Base-by-base conservation (phyloP, 2,329 filamentous ascomycete species). In the Aspergillus piperis region DNA sequence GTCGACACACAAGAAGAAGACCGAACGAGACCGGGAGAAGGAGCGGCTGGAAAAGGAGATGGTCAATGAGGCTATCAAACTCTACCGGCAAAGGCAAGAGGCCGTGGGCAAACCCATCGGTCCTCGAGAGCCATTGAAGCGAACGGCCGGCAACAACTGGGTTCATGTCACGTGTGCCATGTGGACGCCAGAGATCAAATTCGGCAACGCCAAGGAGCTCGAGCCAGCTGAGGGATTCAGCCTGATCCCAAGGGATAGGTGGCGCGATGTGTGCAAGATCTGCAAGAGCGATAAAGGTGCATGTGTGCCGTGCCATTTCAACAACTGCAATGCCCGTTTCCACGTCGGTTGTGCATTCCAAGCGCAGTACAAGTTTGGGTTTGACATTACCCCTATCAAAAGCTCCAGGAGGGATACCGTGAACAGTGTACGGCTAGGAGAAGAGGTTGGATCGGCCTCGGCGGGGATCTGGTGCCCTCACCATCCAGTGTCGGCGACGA, bases 81-180 rank as follows among this genome's bases (percentile, higher is more conserved):
- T 88, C 58, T 96, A 96, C 75, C 86, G 87, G 42, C 90, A 90
- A 73, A 88, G 87, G 71, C 94, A 99, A 76, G 86, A 91, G 71
- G 90, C 94, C 62, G 86, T 89, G 69, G 92, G 92, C 67, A 90
- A 93, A 51, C 94, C 95, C 1, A 77, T 89, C 38, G 86, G 91
- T 65, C 95, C 95, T 25, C 87, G 95, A 51, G 95, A 98, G 73
- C 90, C 95, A 3, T 81, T 99, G 64, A 99, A 99, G 78, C 87
- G 91, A 52, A 99, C 95, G 0, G 91, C 90, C 3, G 92, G 96
- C 73, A 98, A 98, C 78, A 98, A 98, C 71, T 99, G 95, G 95
- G 91, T 97, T 15, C 95, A 99, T 73, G 92, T 98, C 27, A 89
- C 90, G 39, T 99, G 95, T 72, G 93, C 95, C 1, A 82, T 96